Evolutionary conservation across 2,329 filamentous ascomycete genomes (phyloP).

Genomic region (Colletotrichum tofieldiae): DNA sequence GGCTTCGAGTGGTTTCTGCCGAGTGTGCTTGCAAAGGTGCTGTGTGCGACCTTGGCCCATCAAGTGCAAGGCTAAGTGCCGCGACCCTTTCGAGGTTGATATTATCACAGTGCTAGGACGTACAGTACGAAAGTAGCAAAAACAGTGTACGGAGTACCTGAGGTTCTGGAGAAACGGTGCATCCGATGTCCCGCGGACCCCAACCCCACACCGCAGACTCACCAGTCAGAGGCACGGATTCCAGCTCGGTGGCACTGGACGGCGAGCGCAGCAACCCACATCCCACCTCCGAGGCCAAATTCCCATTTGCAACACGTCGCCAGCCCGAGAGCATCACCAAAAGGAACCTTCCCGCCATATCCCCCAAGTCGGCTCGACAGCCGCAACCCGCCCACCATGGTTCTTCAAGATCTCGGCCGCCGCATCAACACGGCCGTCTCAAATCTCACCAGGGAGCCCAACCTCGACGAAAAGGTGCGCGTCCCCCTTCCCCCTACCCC

Average conservation of each 20-base stretch:
- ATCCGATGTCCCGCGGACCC: slow-evolving; percentile 18
- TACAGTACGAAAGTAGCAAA: neutral
- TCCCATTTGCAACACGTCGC: slow-evolving; percentile 42
- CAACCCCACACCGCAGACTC: slow-evolving; percentile 8
- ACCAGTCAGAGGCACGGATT: slow-evolving; percentile 28
- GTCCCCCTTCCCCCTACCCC: neutral
- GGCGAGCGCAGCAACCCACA: slow-evolving; percentile 34
- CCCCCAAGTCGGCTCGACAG: slow-evolving; percentile 42
- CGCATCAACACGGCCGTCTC: slow-evolving; percentile 98
- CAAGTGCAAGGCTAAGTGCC: neutral
- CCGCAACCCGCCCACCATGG: slow-evolving; percentile 73
- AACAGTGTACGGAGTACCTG: neutral
- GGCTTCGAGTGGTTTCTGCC: too few species aligned
- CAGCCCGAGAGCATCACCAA: slow-evolving; percentile 21
- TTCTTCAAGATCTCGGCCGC: slow-evolving; percentile 98
- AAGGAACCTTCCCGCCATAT: slow-evolving; percentile 23
- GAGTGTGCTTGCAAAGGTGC: too few species aligned
- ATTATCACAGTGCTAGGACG: neutral
- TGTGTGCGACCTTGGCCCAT: neutral
- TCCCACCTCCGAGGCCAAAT: slow-evolving; percentile 42
- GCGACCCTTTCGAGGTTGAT: neutral
- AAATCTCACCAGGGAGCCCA: slow-evolving; percentile 91
- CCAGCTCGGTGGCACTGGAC: slow-evolving; percentile 26
- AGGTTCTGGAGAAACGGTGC: slow-evolving; percentile 29
- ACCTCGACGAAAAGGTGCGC: slow-evolving; percentile 93